Evolutionary conservation across 306 rosid genomes (phyloP), one percentile per base, ranked within the genome.

Genomic region (Parietaria judaica): DNA sequence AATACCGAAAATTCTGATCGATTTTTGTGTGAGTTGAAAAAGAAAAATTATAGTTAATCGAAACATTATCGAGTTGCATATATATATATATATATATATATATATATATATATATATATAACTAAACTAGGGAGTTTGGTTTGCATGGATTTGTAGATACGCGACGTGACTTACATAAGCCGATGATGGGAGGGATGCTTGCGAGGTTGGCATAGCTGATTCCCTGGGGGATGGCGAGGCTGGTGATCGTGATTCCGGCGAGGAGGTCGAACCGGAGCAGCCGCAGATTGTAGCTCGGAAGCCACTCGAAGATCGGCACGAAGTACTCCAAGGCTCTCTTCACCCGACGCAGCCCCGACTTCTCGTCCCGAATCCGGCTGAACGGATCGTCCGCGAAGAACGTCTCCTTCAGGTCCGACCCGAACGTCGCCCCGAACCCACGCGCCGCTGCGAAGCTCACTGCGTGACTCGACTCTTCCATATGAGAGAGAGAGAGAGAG

Each of bases 221-320:
- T 60, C 96, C 97, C 63, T 90, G 97, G 36, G 97, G 97, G 63
- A 90, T 90, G 60, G 97, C 96, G n/a, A 90, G 91, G 45, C 96
- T 87, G 11, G 91, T 65, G 39, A 87, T 76, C 79, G 97, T 90
- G 64, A 90, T 53, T 23, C 96, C 97, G 6, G 97, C 85, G 7
- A 90, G 82, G 3, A 90, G 7, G 61, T 90, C 97, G 14, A 77
- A 76, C 41, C 51, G 31, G 11, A 90, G 66, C 3, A 68, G 56
- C 0, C 62, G 58, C 5, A 68, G 17, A 14, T 6, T 76, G 64
- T 90, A 90, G 3, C 35, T 71, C 1, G 97, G 89, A 1, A 87
- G 74, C 97, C 97, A 90, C 38, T 70, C 80, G 14, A 74, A 80
- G 5, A 85, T 78, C 3, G 97, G 97, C 3, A 90, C 3, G 58